These are phyloP conservation scores for Phylloporus sp. DNA, from an alignment of 768 basidiomycete species.

Conservation along the genomic window DNA sequence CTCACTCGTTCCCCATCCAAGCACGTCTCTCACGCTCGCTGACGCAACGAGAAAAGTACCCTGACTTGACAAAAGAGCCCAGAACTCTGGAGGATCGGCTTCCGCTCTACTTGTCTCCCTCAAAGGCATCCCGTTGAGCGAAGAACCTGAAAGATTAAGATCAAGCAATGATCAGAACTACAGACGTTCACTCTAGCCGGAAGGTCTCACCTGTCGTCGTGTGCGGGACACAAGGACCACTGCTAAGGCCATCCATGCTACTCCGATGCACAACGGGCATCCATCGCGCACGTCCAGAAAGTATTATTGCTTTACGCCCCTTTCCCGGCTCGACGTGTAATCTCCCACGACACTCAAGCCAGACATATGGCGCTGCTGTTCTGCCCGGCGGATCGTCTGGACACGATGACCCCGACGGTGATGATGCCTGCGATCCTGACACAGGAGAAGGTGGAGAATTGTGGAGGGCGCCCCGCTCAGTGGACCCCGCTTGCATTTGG, in stretches of 20 bases:
- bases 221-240: not conserved
- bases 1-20: constrained; percentile 59
- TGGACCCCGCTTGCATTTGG: not conserved
- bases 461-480: not conserved
- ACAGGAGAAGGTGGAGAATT: constrained; percentile 2
- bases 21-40: constrained; percentile 51
- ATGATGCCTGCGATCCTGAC: not conserved
- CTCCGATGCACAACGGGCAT: constrained; percentile 66
- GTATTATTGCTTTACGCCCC: constrained; percentile 88
- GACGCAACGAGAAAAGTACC: constrained; percentile 52
- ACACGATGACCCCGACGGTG: not conserved
- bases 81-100: constrained; percentile 39
- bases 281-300: constrained; percentile 73
- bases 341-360: constrained; percentile 89
- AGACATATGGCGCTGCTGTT: constrained; percentile 53
- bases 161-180: not conserved
- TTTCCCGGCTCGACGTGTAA: constrained; percentile 92
- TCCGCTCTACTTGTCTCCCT: not conserved
- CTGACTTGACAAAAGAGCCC: constrained; percentile 46
- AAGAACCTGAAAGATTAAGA: constrained; percentile 4
- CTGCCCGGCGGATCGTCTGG: constrained; percentile 1
- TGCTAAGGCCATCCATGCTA: constrained; percentile 44
- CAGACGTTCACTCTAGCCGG: not conserved
- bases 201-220: constrained; percentile 22
- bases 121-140: not conserved